These are phyloP conservation scores for Mrakia gelida DNA, from an alignment of 768 basidiomycete genomes.

Conservation along the genomic window DNA sequence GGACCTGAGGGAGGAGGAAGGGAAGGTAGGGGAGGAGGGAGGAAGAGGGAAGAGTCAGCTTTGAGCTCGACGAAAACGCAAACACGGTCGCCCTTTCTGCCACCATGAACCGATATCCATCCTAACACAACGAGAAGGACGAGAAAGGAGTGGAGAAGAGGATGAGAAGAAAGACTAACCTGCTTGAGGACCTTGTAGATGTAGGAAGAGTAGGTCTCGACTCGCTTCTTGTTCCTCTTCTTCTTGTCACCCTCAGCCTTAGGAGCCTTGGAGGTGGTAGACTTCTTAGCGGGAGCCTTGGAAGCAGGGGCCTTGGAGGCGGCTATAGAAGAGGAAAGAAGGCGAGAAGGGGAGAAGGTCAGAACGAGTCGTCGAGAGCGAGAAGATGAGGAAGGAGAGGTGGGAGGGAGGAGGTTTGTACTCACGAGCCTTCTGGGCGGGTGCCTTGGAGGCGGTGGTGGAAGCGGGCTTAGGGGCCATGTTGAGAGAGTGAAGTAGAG, in stretches of 20 bases:
- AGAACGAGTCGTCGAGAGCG: not conserved
- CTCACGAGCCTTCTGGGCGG: constrained; percentile 28
- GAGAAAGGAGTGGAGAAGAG: not conserved
- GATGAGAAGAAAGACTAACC: constrained; percentile 42
- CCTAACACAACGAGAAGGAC: too few species aligned
- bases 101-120: too few species aligned
- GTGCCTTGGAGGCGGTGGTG: constrained; percentile 12
- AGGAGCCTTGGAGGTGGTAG: constrained; percentile 27
- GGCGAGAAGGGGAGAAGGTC: not conserved
- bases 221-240: constrained; percentile 32
- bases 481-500: constrained; percentile 1
- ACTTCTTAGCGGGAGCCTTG: constrained; percentile 33
- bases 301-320: constrained; percentile 43
- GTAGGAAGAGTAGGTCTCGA: constrained; percentile 33
- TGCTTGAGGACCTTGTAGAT: constrained; percentile 32
- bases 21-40: constrained; percentile 42
- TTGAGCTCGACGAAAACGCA: too few species aligned
- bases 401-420: constrained; percentile 39
- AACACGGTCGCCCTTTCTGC: too few species aligned
- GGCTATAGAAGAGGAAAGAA: not conserved
- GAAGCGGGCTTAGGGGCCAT: constrained; percentile 29
- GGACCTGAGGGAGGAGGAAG: constrained; percentile 50
- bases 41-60: too few species aligned
- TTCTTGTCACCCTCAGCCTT: constrained; percentile 33
- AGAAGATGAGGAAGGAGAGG: constrained; percentile 38